Evolutionary conservation across 2,329 filamentous ascomycete genomes (phyloP), one percentile per base, ranked within the genome.

Genomic region (Verticillium dahliae): DNA sequence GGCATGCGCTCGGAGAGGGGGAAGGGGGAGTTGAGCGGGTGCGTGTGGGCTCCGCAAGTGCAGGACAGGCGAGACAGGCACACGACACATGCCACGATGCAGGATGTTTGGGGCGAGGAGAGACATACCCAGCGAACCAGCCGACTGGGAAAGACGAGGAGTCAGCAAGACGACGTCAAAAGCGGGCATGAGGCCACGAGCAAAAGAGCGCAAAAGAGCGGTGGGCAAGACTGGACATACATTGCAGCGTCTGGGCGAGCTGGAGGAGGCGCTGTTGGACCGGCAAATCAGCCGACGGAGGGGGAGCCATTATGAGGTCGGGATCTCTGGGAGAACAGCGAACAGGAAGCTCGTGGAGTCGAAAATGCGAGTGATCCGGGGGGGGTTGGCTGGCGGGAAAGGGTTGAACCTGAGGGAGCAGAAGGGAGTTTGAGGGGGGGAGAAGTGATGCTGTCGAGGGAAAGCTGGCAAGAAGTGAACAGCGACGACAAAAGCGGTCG

Each of bases 221-320:
- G 59, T 56, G 61, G 66, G 76, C 76, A 38, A 54, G 39, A 56
- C 6, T 50, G 74, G 74, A 86, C 80, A 76, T 86, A 90, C 94
- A 99, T 81, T 98, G 95, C 68, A 98, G 82, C 56, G 93, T 98
- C 76, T 96, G 88, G 67, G 89, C 92, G 68, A 98, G 83, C 69
- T 85, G 82, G 70, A 91, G 77, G 63, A 97, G 79, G 72, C 92
- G 85, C 80, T 95, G 87, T 72, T 80, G 78, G 70, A 95, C 81
- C 74, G 91, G 88, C 76, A 90, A 76, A 69, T 79, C 83, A 62
- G 89, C 79, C 62, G 88, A 80, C 67, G 90, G 89, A 76, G 90
- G 89, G 78, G 90, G 89, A 77, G 90, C 64, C 64, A 66, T 66
- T 14, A 34, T 63, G 58, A 56, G 22, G 35, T 37, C 39, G 57